phyloP scores from a whole-genome alignment of 2,329 filamentous ascomycete genomes.

The Lasiodiplodia citricola region DNA sequence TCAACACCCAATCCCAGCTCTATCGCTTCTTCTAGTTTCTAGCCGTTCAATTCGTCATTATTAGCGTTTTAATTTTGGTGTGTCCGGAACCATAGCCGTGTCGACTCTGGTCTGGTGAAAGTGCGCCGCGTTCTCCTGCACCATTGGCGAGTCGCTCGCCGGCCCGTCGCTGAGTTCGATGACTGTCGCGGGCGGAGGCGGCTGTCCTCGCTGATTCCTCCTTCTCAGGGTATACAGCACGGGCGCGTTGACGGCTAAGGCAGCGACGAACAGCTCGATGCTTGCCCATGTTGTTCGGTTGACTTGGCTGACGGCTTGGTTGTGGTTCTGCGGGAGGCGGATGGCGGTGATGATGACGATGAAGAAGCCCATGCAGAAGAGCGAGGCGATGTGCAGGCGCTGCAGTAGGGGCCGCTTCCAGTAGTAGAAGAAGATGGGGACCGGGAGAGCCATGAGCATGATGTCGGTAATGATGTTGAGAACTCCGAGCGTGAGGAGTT shows the following conservation, averaged over 20 bases:
- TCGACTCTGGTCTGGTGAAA: not conserved
- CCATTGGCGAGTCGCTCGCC: slow-evolving; percentile 10
- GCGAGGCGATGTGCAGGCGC: slow-evolving; percentile 7
- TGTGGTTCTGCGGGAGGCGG: slow-evolving; percentile 15
- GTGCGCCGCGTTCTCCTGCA: not conserved
- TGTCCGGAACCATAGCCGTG: not conserved
- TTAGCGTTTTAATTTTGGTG: not conserved
- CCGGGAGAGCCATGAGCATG: slow-evolving; percentile 12
- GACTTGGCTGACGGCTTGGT: slow-evolving; percentile 17
- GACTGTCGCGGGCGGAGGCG: not conserved
- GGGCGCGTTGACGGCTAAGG: slow-evolving; percentile 8
- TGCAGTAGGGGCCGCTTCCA: not conserved
- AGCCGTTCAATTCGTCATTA: not conserved
- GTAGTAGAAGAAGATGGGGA: slow-evolving; percentile 12
- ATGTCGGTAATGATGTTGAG: slow-evolving; percentile 5
- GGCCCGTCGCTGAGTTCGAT: slow-evolving; percentile 5
- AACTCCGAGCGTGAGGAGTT: slow-evolving; percentile 4
- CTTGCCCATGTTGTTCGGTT: slow-evolving; percentile 18
- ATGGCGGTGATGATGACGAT: slow-evolving; percentile 16
- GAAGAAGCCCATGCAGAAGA: slow-evolving; percentile 15
- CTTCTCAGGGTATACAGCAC: slow-evolving; percentile 2
- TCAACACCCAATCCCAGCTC: not conserved
- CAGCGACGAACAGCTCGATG: slow-evolving; percentile 12
- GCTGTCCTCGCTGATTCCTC: not conserved
- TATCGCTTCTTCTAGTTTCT: not conserved